phyloP scores from a whole-genome alignment of 805 yeast genomes.

The Alloascoidea africana region DNA sequence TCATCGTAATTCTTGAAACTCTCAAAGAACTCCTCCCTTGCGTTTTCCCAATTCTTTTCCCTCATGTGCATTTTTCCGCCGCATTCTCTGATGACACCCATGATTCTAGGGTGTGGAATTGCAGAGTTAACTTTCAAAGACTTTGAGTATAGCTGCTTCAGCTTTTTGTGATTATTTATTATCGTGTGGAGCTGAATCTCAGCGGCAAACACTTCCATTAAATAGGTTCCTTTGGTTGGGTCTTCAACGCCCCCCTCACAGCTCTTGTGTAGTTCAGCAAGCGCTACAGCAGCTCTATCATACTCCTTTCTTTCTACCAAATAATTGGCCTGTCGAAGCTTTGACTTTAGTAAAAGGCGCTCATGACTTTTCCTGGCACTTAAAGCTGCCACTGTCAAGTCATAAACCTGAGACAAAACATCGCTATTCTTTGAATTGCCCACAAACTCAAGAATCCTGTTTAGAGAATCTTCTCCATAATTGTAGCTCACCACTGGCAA shows the following conservation, averaged over 20 bases:
- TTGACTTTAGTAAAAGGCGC: conserved; percentile 16
- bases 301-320: conserved; percentile 14
- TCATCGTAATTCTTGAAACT: conserved; percentile 48
- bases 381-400: conserved; percentile 12
- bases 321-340: conserved; percentile 16
- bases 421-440: conserved; percentile 7
- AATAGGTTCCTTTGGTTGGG: conserved; percentile 13
- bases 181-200: conserved; percentile 41
- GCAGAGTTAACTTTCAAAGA: conserved; percentile 37
- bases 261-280: conserved; percentile 2
- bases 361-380: conserved; percentile 13
- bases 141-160: conserved; percentile 33
- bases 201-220: conserved; percentile 51
- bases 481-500: conserved; percentile 12
- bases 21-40: conserved; percentile 38
- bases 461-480: conserved; percentile 19
- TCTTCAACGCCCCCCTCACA: conserved; percentile 3
- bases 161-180: conserved; percentile 19
- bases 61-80: conserved; percentile 57
- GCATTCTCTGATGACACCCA: conserved; percentile 65
- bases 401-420: conserved; percentile 14
- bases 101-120: conserved; percentile 59
- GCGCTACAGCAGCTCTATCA: conserved; percentile 6
- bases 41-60: conserved; percentile 40
- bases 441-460: conserved; percentile 16